Evolutionary conservation across 2,329 filamentous ascomycete genomes (phyloP), one percentile per base, ranked within the genome.

Genomic region (Botrytis deweyae): DNA sequence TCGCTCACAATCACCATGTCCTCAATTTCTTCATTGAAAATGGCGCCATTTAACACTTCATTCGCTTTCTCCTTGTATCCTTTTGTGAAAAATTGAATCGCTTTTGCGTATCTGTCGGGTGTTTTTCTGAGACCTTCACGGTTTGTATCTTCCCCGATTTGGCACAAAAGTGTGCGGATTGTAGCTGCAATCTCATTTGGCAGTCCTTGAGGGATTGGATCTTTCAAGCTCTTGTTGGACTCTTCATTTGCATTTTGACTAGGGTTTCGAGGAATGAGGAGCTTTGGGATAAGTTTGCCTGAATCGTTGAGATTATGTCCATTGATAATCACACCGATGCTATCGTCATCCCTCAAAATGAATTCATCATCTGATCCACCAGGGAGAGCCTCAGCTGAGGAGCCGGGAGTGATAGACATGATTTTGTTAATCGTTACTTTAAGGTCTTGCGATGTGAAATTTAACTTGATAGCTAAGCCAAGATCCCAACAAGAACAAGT

Each of bases 1-100:
- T 98, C 94, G 84, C 96, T 97, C 75, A 98, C 93, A 79, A 98
- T 97, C 58, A 98, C 94, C 85, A 98, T 89, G 83, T 98, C 95
- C 80, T 97, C 94, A 81, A 97, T 94, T 77, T 95, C 93, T 83
- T 98, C 95, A 80, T 97, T 91, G 84, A 98, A 98, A 69, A 98
- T 91, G 33, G 95, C 95, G 65, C 90, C 89, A 81, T 98, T 98
- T 76, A 98, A 92, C 76, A 98, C 91, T 80, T 95, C 92, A 75
- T 90, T 87, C 74, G 97, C 88, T 79, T 97, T 97, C 85, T 97
- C 90, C 85, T 97, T 93, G 82, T 98, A 98, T 61, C 95, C 95
- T 82, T 96, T 93, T 9, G 95, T 98, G 83, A 98, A 93, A 86
- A 92, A 96, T 77, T 98, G 89, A 87, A 98, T 90, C 18, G 95